A percentile compares a stretch with the other conserved stretches of the same genome.
Conservation (phyloP, 129 eudicot genomes). For the Escallonia herrerae region DNA sequence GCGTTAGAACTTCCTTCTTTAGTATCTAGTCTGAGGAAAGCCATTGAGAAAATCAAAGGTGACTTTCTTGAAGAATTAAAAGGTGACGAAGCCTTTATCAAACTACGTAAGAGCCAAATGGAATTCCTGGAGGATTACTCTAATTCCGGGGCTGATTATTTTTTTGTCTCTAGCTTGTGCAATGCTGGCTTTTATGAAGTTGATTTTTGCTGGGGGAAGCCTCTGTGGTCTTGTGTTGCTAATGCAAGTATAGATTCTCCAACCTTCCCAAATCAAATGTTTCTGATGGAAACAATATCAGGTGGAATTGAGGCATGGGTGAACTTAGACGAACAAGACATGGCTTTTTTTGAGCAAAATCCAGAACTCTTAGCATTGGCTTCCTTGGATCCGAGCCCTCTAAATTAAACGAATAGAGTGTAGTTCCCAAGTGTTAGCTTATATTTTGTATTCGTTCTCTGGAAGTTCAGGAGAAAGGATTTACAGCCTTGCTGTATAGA, state of each 20-base stretch:
- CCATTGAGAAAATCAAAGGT: not conserved
- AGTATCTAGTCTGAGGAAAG: not conserved
- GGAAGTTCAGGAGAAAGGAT: too few species aligned
- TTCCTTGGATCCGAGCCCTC: constrained; percentile 5
- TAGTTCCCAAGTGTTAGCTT: too few species aligned
- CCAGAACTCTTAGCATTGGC: constrained; percentile 3
- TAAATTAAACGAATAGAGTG: too few species aligned
- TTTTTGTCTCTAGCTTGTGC: constrained; percentile 5
- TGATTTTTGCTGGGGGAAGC: constrained; percentile 15
- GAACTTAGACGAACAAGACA: constrained; percentile 1
- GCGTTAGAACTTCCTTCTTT: not conserved
- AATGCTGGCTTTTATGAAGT: constrained; percentile 1
- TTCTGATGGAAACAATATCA: not conserved
- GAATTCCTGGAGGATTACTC: too few species aligned
- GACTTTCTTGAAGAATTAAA: not conserved
- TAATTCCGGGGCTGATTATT: too few species aligned
- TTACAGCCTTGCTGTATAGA: too few species aligned
- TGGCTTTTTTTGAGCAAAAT: constrained; percentile 5
- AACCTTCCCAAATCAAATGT: not conserved
- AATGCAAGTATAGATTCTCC: too few species aligned
- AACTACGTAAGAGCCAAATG: too few species aligned
- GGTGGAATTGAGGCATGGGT: constrained; percentile 12
- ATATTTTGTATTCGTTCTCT: too few species aligned
- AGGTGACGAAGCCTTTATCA: not conserved
- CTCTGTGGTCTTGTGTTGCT: not conserved